Conservation (phyloP, 805 yeast species). For the Kodamaea jinghongensis region DNA sequence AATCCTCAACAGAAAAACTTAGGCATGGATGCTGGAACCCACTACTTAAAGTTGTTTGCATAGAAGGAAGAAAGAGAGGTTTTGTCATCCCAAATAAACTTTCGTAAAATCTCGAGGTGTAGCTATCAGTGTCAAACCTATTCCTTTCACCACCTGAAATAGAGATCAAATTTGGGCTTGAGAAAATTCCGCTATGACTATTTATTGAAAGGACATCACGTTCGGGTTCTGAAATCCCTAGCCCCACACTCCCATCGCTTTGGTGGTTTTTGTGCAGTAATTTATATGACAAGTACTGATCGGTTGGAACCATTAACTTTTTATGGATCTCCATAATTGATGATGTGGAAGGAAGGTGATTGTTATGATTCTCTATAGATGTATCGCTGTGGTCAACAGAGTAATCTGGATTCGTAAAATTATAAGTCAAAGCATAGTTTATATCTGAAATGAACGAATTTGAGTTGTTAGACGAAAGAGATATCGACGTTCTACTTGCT, state of each 20-base stretch:
- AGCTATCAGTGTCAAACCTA: constrained; percentile 19
- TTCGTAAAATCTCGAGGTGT: constrained; percentile 17
- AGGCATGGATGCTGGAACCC: constrained; percentile 23
- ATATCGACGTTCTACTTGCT: constrained; percentile 21
- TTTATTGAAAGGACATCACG: too few species aligned
- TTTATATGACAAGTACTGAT: constrained; percentile 29
- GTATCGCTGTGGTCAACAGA: constrained; percentile 24
- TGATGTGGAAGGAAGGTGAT: constrained; percentile 7
- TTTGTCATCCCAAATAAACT: constrained; percentile 18
- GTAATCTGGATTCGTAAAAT: constrained; percentile 33
- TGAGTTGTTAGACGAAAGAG: constrained; percentile 34
- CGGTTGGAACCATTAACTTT: constrained; percentile 33
- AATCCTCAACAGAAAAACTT: constrained; percentile 29
- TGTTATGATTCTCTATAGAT: constrained; percentile 15
- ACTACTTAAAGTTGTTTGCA: constrained; percentile 20
- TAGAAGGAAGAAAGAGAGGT: constrained; percentile 27
- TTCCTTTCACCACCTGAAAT: constrained; percentile 10
- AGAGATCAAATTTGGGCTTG: background rate
- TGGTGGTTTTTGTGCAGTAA: constrained; percentile 14
- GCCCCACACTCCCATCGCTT: constrained; percentile 22
- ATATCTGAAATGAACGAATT: constrained; percentile 31
- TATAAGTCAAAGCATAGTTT: constrained; percentile 29
- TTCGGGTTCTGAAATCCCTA: constrained; percentile 7
- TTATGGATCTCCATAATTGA: constrained; percentile 25
- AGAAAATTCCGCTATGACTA: background rate